Base-by-base conservation (phyloP, 352 stramenopile genomes). In the Saprolegnia diclina region DNA sequence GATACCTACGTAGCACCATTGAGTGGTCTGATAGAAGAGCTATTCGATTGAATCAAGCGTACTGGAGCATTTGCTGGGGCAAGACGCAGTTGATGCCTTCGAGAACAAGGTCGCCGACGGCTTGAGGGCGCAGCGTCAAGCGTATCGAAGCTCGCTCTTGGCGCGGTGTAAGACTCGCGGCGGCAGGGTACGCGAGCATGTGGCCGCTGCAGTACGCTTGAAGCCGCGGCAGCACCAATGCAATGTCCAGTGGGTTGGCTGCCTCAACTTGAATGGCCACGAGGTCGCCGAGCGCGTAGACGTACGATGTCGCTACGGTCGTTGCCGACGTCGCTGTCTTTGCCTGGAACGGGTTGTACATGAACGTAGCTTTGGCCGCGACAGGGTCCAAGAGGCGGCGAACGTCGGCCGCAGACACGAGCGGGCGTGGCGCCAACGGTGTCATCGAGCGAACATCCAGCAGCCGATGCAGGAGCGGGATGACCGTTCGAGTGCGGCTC, bases 191-290 rank as follows among this genome's bases (percentile, higher is more conserved):
- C 3, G 24, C 24, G 52, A 59, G 19, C 24, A 40, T n/a, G 19
- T 16, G 11, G 24, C 24, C 35, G n/a, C 13, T 24, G 52, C 52
- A 59, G 11, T 16, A 21, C 24, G 19, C 13, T 42, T 70, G 79
- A 21, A 90, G 65, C 53, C 91, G 77, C 44, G 91, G 79, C 19
- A 92, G 54, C 35, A 87, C 79, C 5, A 93, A 59, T 16, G 63
- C 26, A n/a, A 94, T 76, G 9, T 83, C 81, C 3, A 83, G 74
- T 44, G 83, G 87, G 46, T 94, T 94, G 0, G 84, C 84, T 35
- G 92, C 56, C 4, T 64, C 70, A 56, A 92, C 71, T 35, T 85
- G 76, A 5, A 92, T 62, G 21, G 83, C 76, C 19, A 94, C 73
- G 29, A 62, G 73, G 57, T 92, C 87, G 56, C 82, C 56, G 46